Conservation (phyloP, 1,284 basidiomycete species). For the Fistulinella staudtii region DNA sequence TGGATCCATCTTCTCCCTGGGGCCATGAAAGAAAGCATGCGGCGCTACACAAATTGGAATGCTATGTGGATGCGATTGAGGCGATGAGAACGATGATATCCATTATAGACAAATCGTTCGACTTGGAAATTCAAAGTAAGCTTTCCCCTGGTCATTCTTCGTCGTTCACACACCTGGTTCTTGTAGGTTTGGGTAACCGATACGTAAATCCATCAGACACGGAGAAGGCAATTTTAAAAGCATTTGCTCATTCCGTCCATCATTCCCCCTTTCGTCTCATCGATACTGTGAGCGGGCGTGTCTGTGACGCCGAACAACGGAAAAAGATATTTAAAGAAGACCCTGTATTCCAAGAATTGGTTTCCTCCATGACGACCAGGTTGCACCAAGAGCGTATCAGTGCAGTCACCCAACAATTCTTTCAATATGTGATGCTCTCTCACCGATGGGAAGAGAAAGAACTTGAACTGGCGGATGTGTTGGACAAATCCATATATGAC, state of each 20-base stretch:
- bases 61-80: slow-evolving; percentile 15
- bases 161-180: background rate
- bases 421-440: slow-evolving; percentile 24
- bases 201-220: slow-evolving; percentile 16
- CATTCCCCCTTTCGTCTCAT: slow-evolving; percentile 17
- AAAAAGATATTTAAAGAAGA: slow-evolving; percentile 15
- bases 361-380: slow-evolving; percentile 17
- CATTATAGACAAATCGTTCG: slow-evolving; percentile 7
- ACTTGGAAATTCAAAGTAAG: slow-evolving; percentile 16
- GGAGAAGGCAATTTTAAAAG: background rate
- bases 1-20: slow-evolving; percentile 12
- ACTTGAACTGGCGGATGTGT: slow-evolving; percentile 14
- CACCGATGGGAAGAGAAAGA: slow-evolving; percentile 22
- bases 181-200: slow-evolving; percentile 7
- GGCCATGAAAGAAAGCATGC: slow-evolving; percentile 20
- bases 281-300: slow-evolving; percentile 17
- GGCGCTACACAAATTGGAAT: slow-evolving; percentile 12
- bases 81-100: slow-evolving; percentile 7
- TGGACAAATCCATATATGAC: slow-evolving; percentile 12
- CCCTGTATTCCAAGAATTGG: slow-evolving; percentile 15
- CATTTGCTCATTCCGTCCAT: background rate
- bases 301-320: slow-evolving; percentile 20
- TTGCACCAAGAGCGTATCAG: slow-evolving; percentile 7
- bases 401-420: slow-evolving; percentile 6
- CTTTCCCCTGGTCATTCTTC: background rate